A percentile compares a stretch with the other conserved stretches of the same genome.
phyloP scores from a whole-genome alignment of 768 basidiomycete species.

The Hygrocybe coccinea region DNA sequence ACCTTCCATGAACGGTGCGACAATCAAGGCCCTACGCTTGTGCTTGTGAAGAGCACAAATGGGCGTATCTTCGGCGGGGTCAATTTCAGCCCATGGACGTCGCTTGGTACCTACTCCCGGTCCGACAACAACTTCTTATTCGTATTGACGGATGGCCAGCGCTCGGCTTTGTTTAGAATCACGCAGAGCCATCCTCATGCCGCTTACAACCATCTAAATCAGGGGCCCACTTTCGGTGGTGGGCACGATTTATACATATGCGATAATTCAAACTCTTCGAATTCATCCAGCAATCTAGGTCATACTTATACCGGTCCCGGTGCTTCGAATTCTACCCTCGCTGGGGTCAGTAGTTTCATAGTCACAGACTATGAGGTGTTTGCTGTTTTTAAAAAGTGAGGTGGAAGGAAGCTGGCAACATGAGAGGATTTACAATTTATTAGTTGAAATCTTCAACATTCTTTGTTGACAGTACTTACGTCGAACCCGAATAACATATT shows the following conservation, averaged over 20 bases:
- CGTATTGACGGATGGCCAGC: not conserved
- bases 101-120: not conserved
- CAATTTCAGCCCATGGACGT: conserved; percentile 2
- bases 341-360: not conserved
- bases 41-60: not conserved
- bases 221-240: conserved; percentile 3
- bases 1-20: not conserved
- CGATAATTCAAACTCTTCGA: not conserved
- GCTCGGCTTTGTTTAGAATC: conserved; percentile 1
- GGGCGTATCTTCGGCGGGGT: not conserved
- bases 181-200: not conserved
- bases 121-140: conserved; percentile 1
- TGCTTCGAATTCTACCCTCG: conserved; percentile 1
- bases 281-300: conserved; percentile 3
- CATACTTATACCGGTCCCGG: conserved; percentile 1
- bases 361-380: not conserved
- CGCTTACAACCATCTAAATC: not conserved
- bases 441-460: conserved; percentile 1
- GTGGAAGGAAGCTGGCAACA: conserved; percentile 2
- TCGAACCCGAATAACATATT: not conserved
- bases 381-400: not conserved
- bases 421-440: conserved; percentile 4
- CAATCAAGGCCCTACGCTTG: not conserved
- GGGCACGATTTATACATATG: not conserved
- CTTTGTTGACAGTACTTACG: conserved; percentile 4